Percentiles rank a stretch among this genome's conserved stretches.
These are phyloP conservation scores for Aspergillus sp. DNA, from an alignment of 2,329 filamentous ascomycete genomes.

Conservation along the genomic window DNA sequence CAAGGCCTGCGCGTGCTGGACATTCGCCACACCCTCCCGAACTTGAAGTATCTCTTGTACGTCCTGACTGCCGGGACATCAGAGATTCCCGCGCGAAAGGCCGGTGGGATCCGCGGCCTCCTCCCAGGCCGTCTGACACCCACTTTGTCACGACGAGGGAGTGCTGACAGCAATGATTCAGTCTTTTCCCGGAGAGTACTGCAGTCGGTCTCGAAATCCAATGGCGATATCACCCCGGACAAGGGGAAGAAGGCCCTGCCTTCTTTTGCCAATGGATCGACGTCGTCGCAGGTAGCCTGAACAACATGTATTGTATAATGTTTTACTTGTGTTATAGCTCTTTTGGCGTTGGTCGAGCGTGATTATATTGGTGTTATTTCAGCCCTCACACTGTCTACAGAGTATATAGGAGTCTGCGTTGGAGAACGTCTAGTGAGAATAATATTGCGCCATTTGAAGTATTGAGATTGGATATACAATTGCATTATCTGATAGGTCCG, in stretches of 20 bases:
- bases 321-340: too few species aligned
- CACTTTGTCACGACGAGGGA: slow-evolving; percentile 37
- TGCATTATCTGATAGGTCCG: too few species aligned
- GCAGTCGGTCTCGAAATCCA: slow-evolving; percentile 26
- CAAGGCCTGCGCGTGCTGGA: slow-evolving; percentile 80
- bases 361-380: too few species aligned
- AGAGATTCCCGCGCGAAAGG: slow-evolving; percentile 57
- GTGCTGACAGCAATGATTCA: slow-evolving; percentile 39
- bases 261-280: slow-evolving; percentile 11
- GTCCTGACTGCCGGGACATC: slow-evolving; percentile 78
- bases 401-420: too few species aligned
- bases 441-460: too few species aligned
- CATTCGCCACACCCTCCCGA: slow-evolving; percentile 86
- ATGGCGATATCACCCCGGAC: slow-evolving; percentile 21
- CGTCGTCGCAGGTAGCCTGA: slow-evolving; percentile 21
- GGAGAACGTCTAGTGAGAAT: too few species aligned
- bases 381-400: too few species aligned
- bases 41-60: slow-evolving; percentile 89
- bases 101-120: slow-evolving; percentile 53
- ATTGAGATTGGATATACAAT: too few species aligned
- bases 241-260: slow-evolving; percentile 18
- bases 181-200: slow-evolving; percentile 26
- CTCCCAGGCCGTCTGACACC: slow-evolving; percentile 37
- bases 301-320: background rate
- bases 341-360: too few species aligned